Base-by-base conservation (phyloP, 2,329 filamentous ascomycete species). In the Exophiala xenobiotica region DNA sequence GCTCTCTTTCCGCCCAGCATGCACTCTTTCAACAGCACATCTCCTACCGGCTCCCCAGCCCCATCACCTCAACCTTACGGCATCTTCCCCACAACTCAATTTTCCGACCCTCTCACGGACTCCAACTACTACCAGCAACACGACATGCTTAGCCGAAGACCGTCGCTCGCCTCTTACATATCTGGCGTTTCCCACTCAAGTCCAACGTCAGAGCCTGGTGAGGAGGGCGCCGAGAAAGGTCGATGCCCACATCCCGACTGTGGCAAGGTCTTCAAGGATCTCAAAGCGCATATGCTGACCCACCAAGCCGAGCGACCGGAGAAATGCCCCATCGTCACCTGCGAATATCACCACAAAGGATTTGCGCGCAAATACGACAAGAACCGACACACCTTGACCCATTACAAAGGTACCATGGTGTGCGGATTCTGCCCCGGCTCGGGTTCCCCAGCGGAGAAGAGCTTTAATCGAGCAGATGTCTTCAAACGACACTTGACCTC, bases 341-440 rank as follows among this genome's bases (percentile, higher is more conserved):
- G 91, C 75, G 90, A 95, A 65, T 96, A 96, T 71, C 86, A 95
- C 74, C 75, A 81, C 65, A 96, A 96, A 72, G 91, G 91, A 3
- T 96, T 96, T 66, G 90, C 91, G 8, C 81, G 91, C 63, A 96
- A 96, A 72, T 96, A 96, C 68, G 91, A 96, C 76, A 95, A 95
- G 79, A 96, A 96, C 73, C 78, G 91, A 38, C 91, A 96, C 69
- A 95, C 90, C 4, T 72, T 96, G 57, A 96, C 91, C 4, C 91
- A 96, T 69, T 96, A 96, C 80, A 96, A 96, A 74, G 91, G 91
- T 33, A 96, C 88, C 42, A 96, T 96, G 91, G 89, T 96, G 19
- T 96, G 91, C 67, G 90, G 90, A 23, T 96, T 96, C 74, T 96
- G 91, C 64, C 89, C 90, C 1, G 89, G 90, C 26, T 90, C 88